Evolutionary conservation across 2,329 filamentous ascomycete genomes (phyloP).

Genomic region (Paramyrothecium sp.): DNA sequence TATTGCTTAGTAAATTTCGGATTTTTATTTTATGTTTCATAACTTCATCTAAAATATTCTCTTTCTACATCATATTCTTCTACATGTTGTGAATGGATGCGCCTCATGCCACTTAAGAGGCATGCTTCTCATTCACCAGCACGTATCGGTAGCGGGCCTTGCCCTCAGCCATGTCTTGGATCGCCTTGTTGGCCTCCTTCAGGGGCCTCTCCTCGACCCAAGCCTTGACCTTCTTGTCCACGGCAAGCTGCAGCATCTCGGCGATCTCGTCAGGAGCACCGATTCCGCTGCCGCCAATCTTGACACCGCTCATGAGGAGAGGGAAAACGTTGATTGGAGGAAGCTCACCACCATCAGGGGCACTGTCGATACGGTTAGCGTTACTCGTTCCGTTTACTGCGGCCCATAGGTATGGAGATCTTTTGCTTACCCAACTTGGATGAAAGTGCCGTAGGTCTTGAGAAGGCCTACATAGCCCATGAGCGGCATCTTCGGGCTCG

Average conservation of each 20-base stretch:
- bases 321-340: conserved; percentile 6
- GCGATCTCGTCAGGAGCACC: conserved; percentile 54
- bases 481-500: conserved; percentile 51
- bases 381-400: not conserved
- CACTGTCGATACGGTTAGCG: not conserved
- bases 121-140: conserved; percentile 34
- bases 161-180: conserved; percentile 54
- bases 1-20: too few species aligned
- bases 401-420: not conserved
- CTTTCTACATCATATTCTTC: not conserved
- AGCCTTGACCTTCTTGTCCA: conserved; percentile 52
- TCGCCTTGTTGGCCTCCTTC: conserved; percentile 51
- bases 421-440: conserved; percentile 51
- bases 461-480: conserved; percentile 58
- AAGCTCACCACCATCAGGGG: not conserved
- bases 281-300: conserved; percentile 43
- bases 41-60: too few species aligned
- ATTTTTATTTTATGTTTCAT: too few species aligned
- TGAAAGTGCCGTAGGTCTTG: conserved; percentile 55
- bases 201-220: conserved; percentile 55
- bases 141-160: conserved; percentile 48
- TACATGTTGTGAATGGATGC: not conserved
- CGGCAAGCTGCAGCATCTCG: conserved; percentile 58
- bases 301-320: conserved; percentile 12
- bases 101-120: not conserved